Evolutionary conservation across 768 basidiomycete species (phyloP), one percentile per base, ranked within the genome.

Genomic region (Lactarius vividus): DNA sequence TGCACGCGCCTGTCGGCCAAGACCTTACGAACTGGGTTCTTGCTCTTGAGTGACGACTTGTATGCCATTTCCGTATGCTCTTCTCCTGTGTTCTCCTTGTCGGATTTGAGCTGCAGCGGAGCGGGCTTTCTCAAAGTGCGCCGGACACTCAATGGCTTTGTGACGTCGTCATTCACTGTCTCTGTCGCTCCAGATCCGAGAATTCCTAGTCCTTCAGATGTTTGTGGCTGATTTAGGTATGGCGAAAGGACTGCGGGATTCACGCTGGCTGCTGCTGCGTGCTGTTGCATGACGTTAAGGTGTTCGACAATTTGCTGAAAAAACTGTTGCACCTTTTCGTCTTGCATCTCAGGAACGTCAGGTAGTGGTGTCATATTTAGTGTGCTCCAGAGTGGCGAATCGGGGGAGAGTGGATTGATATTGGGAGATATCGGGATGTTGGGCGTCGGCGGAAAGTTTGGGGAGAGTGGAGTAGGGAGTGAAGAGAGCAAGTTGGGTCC

Each of bases 261-360:
- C 28, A 62, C 23, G 54, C 68, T 39, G 7, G 60, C 33, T 2
- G 70, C 62, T 3, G 29, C 74, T 16, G 84, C 80, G 58, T 83
- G 82, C 44, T 82, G 79, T 72, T 90, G 87, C 78, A 94, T 85
- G 53, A 83, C 82, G 71, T 88, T 87, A 63, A 95, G 83, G 73
- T 92, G 91, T 56, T 89, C 85, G 9, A 87, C 89, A 55, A 95
- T 87, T 74, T 96, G 91, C 62, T 89, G 82, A 76, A 95, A 92
- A 78, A 96, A 96, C 55, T 85, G 77, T 70, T 94, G 91, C 71
- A 96, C 85, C 54, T 84, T 86, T 60, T 85, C 85, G 71, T 94
- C 88, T 70, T 88, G 82, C 33, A 89, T 78, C 63, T 88, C 83
- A 0, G 92, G 90, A n/a, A 87, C 80, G 31, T 83, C 81, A 37